These are phyloP conservation scores for Calonectria hawksworthii DNA, from an alignment of 2,329 filamentous ascomycete species.

Conservation along the genomic window DNA sequence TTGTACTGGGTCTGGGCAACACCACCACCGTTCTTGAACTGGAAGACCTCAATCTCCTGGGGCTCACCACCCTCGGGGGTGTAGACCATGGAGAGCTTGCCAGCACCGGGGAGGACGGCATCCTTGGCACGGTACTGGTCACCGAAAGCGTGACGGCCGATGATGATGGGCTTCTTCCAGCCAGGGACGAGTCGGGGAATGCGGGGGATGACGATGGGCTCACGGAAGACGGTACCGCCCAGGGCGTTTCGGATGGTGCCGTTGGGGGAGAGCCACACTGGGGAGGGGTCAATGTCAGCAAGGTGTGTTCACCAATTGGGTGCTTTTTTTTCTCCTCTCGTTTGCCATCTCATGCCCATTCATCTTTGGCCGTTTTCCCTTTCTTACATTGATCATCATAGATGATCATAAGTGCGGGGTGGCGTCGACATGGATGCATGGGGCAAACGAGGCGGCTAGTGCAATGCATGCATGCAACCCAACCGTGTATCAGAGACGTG, in stretches of 20 bases:
- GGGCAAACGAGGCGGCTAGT: slow-evolving; percentile 22
- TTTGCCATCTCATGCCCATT: slow-evolving; percentile 23
- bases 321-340: slow-evolving; percentile 21
- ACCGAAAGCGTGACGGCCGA: slow-evolving; percentile 97
- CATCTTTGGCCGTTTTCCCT: not conserved
- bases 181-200: slow-evolving; percentile 95
- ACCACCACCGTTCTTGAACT: slow-evolving; percentile 89
- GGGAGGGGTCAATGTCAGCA: slow-evolving; percentile 36
- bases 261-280: slow-evolving; percentile 99
- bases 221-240: slow-evolving; percentile 98
- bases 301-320: slow-evolving; percentile 25
- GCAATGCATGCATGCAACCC: slow-evolving; percentile 37
- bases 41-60: slow-evolving; percentile 89
- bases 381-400: not conserved
- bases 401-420: slow-evolving; percentile 42
- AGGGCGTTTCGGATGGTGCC: slow-evolving; percentile 84
- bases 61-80: slow-evolving; percentile 87
- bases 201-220: slow-evolving; percentile 95
- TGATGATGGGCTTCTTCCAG: slow-evolving; percentile 99
- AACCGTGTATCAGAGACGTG: slow-evolving; percentile 10
- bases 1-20: slow-evolving; percentile 98
- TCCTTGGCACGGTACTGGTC: slow-evolving; percentile 99
- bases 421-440: slow-evolving; percentile 5
- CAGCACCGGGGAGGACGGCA: slow-evolving; percentile 83
- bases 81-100: slow-evolving; percentile 95